phyloP scores from a whole-genome alignment of 2,329 filamentous ascomycete species.

The Hortaea werneckii region DNA sequence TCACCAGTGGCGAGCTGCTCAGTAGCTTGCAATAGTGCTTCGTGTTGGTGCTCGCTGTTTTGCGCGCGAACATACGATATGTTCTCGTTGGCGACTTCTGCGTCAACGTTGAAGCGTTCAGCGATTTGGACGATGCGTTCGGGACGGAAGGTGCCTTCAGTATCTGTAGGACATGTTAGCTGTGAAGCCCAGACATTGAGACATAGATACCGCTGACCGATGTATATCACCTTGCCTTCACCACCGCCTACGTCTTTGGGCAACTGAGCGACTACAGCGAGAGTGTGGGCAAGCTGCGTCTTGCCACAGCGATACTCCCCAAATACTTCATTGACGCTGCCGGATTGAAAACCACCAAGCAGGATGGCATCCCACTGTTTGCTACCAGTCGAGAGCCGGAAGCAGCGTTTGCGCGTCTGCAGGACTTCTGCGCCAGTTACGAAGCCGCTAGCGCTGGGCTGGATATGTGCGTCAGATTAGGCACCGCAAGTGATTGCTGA shows the following conservation, averaged over 20 bases:
- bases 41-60: conserved; percentile 58
- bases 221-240: conserved; percentile 59
- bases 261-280: conserved; percentile 53
- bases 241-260: conserved; percentile 51
- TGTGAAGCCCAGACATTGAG: too few relatives aligned
- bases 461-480: not conserved
- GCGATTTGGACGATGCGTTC: conserved; percentile 59
- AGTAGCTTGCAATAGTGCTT: conserved; percentile 51
- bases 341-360: conserved; percentile 56
- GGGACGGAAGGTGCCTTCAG: conserved; percentile 56
- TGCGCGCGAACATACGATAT: conserved; percentile 55
- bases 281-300: conserved; percentile 59
- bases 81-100: conserved; percentile 52
- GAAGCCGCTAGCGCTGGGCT: conserved; percentile 52
- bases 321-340: conserved; percentile 58
- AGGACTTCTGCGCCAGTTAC: conserved; percentile 56
- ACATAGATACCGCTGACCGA: conserved; percentile 33
- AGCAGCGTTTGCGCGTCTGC: conserved; percentile 52
- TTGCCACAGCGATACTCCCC: conserved; percentile 58
- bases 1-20: conserved; percentile 53
- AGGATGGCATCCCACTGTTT: conserved; percentile 57
- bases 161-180: conserved; percentile 26
- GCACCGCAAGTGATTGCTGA: too few relatives aligned
- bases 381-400: conserved; percentile 59
- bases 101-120: conserved; percentile 53